Conservation (phyloP, 1,284 basidiomycete genomes). For the Naganishia albida region DNA sequence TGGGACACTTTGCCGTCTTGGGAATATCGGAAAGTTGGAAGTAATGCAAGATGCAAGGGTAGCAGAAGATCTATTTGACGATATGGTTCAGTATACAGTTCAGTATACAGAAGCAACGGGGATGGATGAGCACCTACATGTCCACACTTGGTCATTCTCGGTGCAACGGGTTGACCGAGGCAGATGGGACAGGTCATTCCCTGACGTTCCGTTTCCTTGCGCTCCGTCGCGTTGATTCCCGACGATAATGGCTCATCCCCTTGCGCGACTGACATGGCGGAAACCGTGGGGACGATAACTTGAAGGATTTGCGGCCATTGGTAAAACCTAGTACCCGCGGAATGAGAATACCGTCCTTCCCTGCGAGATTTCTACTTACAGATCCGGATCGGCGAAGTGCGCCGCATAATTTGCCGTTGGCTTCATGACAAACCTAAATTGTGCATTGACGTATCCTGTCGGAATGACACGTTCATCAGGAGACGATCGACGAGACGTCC, state of each 20-base stretch:
- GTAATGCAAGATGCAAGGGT: slow-evolving; percentile 89
- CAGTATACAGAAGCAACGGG: background rate
- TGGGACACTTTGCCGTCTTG: slow-evolving; percentile 88
- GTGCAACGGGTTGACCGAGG: slow-evolving; percentile 76
- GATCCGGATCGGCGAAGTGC: slow-evolving; percentile 92
- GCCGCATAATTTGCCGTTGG: slow-evolving; percentile 85
- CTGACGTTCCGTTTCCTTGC: slow-evolving; percentile 49
- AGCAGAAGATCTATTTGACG: slow-evolving; percentile 72
- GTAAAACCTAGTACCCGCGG: slow-evolving; percentile 65
- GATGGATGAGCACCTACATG: slow-evolving; percentile 66
- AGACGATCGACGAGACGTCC: too few relatives aligned
- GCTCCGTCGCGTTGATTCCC: slow-evolving; percentile 38
- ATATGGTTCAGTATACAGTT: slow-evolving; percentile 14
- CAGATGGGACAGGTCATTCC: slow-evolving; percentile 88
- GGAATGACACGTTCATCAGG: slow-evolving; percentile 13
- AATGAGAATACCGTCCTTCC: slow-evolving; percentile 12
- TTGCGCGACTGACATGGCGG: slow-evolving; percentile 53
- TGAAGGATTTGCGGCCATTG: slow-evolving; percentile 97
- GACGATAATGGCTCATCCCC: slow-evolving; percentile 39
- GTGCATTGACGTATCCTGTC: slow-evolving; percentile 85
- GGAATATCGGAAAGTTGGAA: slow-evolving; percentile 75
- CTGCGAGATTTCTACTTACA: slow-evolving; percentile 60
- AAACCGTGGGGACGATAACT: slow-evolving; percentile 79
- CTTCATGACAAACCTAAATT: slow-evolving; percentile 90
- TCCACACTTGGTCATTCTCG: slow-evolving; percentile 95